Base-by-base conservation (phyloP, 129 eudicot species). In the Lactuca saligna region DNA sequence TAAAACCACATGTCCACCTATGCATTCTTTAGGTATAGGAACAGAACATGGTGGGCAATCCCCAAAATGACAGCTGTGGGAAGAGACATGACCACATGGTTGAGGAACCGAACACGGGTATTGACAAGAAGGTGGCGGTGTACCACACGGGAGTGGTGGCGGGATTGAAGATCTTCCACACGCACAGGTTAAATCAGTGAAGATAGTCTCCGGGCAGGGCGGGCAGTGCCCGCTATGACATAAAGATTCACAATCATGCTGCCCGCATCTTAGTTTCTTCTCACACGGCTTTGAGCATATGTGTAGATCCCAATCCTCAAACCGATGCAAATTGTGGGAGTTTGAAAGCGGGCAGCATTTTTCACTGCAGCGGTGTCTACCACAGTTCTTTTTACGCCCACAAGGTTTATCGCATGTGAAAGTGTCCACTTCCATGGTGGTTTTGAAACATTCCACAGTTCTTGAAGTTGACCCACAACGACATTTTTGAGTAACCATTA, bases 211-310 rank as follows among this genome's bases (percentile, higher is more conserved):
- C n/a, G 84, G 82, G 78, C 98, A 93, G 37, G 95, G 92, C 74
- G 98, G 95, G 61, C 98, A 93, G 66, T 93, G 98, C 7, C 98
- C 98, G 58, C 97, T 89, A 81, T 93, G 98, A 76, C 96, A 93
- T 17, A 87, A 73, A 10, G 82, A 74, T 14, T 63, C 81, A 50
- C 98, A 89, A 35, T 90, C 85, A 83, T 93, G 98, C 60, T 93
- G 95, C 72, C 98, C 97, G 57, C 98, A 93, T 68, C 95, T 81
- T 51, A 87, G 75, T 85, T 85, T 93, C 88, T 93, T 93, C 57
- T 84, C 98, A 64, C 97, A 93, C 6, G 95, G 84, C 84, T 86
- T 93, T 10, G 95, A 84, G 58, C 98, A 93, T 72, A 93, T 58
- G 62, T 93, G 97, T 20, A 95, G 98, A 53, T 93, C 87, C 92